Base-by-base conservation (phyloP, 2,329 filamentous ascomycete genomes). In the Acarospora socialis region DNA sequence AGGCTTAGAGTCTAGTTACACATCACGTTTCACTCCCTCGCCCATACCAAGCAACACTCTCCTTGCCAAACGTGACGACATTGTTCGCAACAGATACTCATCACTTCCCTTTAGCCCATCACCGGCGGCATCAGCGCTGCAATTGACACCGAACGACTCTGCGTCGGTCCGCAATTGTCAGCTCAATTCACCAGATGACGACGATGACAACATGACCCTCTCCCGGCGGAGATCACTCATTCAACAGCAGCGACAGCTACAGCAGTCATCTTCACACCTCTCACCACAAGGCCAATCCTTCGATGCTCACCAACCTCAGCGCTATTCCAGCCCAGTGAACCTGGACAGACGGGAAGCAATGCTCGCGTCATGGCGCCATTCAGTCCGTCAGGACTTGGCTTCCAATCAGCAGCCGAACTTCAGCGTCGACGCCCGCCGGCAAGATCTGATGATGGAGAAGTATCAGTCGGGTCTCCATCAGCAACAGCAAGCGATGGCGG, bases 131-230 rank as follows among this genome's bases (percentile, higher is more conserved):
- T n/a, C n/a, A n/a, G 23, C 23, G 8, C 12, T 15, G 23, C 12
- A 25, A 25, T 13, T 15, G 12, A n/a, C 18, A 5, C 16, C 34
- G 3, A 14, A 20, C 14, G 31, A 34, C 19, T 34, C 35, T 12
- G 12, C 24, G 6, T 35, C 32, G 10, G 31, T 17, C 13, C 15
- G 21, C 20, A 29, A 28, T 22, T 16, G 15, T 12, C 17, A 28
- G 23, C 23, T 25, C 23, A 12, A 4, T 7, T 25, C n/a, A n/a
- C 37, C 49, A 6, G 50, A 49, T 13, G 47, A 59, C 12, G 68
- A 71, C 41, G 59, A 65, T 2, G 81, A 86, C 38, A 70, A 84
- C 34, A 63, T 87, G 42, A 76, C 81, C 0, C 63, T 90, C 12
- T 77, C 72, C 24, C 70, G 79, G 44, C 73, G 80, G 25, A 68